phyloP scores from a whole-genome alignment of 306 rosid genomes.

The Cucurbita moschata region DNA sequence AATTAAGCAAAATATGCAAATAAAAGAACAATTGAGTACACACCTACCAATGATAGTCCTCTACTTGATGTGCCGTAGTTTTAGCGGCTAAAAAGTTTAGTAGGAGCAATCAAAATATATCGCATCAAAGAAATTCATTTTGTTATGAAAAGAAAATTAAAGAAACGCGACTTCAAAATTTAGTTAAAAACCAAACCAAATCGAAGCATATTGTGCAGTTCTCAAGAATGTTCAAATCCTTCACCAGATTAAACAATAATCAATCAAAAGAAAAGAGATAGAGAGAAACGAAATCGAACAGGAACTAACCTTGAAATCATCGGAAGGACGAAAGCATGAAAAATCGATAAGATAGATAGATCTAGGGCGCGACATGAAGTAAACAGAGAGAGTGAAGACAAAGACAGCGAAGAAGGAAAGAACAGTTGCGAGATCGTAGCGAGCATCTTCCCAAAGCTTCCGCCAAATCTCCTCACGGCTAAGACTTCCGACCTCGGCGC shows the following conservation, averaged over 20 bases:
- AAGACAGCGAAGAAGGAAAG: conserved; percentile 60
- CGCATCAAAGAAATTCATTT: background rate
- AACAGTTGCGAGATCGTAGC: conserved; percentile 70
- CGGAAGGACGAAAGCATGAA: conserved; percentile 55
- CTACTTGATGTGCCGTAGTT: background rate
- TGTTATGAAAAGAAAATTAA: background rate
- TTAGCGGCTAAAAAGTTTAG: no score
- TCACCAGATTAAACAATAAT: no score
- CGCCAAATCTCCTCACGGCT: conserved; percentile 72
- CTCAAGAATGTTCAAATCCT: background rate
- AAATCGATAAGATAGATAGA: conserved; percentile 78
- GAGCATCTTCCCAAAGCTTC: conserved; percentile 76
- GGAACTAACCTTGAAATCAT: conserved; percentile 51
- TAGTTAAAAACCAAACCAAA: background rate
- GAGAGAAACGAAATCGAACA: background rate
- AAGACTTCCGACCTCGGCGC: conserved; percentile 83
- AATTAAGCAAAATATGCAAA: background rate
- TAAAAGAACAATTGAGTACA: background rate
- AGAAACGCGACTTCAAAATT: background rate
- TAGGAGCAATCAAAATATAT: background rate
- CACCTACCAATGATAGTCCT: background rate
- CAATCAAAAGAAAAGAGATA: background rate
- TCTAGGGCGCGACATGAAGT: conserved; percentile 83
- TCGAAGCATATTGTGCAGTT: background rate
- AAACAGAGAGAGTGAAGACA: conserved; percentile 74